Base-by-base conservation (phyloP, 1,284 basidiomycete genomes). In the Amylostereum chailletii region DNA sequence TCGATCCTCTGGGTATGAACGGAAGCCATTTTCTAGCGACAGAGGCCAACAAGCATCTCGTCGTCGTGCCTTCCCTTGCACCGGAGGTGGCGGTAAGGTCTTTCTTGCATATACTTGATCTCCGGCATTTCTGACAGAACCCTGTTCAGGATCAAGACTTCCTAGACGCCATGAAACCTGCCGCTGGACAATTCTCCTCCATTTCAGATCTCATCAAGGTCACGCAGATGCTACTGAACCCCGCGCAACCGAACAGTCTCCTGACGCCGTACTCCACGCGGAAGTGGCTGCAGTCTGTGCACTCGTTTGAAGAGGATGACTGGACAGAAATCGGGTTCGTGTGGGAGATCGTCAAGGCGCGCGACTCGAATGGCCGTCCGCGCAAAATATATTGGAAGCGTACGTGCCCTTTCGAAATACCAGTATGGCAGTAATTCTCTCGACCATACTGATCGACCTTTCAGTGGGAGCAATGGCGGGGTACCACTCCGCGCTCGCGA, bases 121-220 rank as follows among this genome's bases (percentile, higher is more conserved):
- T 34, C 27, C n/a, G 1, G 31, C 10, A 50, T 42, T 9, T 37
- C 3, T 31, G 5, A 30, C 8, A 33, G 27, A 3, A 19, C 19
- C 19, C 19, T 19, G 19, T 7, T 4, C 34, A 74, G 65, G 72
- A 75, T 47, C 54, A 62, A 32, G 64, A 67, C 51, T 69, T 76
- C 49, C 53, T 60, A 19, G 69, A 72, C 46, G 60, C 65, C 0
- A 61, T 59, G 55, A 74, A 76, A 49, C 63, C 74, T 2, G 58
- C 71, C 0, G 75, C 69, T 0, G 76, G 74, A 2, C 76, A 79
- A 55, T 74, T 71, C 56, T 67, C 69, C 51, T 75, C 75, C 0
- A 61, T 77, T 7, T 58, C 65, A 1, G 76, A 78, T 52, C 60
- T 75, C 3, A 57, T 62, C 26, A 67, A 58, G 7, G 45, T 75